These are phyloP conservation scores for Trichoderma virens DNA, from an alignment of 495 filamentous ascomycete species.

Conservation along the genomic window DNA sequence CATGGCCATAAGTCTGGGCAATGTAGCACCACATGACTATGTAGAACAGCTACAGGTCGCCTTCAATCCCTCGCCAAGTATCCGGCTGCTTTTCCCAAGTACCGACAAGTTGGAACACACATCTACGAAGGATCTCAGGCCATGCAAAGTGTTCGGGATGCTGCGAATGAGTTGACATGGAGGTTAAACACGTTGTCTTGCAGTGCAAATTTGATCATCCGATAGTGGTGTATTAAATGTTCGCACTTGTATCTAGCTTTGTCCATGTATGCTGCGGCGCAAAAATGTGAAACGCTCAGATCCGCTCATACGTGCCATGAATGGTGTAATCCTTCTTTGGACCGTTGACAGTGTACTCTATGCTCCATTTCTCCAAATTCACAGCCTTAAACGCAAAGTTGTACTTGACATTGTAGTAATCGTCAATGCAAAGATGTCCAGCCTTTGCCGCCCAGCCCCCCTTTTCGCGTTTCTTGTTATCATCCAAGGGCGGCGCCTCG, in stretches of 20 bases:
- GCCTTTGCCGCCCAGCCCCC: slow-evolving; percentile 48
- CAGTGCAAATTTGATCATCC: too few relatives aligned
- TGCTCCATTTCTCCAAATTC: slow-evolving; percentile 44
- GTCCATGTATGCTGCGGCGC: background rate
- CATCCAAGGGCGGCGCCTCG: slow-evolving; percentile 15
- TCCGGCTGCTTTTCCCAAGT: too few relatives aligned
- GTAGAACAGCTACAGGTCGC: too few relatives aligned
- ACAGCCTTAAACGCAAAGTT: slow-evolving; percentile 50
- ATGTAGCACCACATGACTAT: too few relatives aligned
- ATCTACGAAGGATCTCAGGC: background rate
- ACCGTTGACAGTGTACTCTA: slow-evolving; percentile 55
- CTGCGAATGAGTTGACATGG: background rate
- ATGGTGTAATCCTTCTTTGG: slow-evolving; percentile 63
- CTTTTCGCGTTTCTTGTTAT: background rate
- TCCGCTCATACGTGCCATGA: slow-evolving; percentile 38
- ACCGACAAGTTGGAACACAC: background rate
- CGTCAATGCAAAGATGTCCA: slow-evolving; percentile 54
- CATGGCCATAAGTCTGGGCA: too few relatives aligned
- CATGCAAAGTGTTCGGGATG: background rate
- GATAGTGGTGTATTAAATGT: background rate
- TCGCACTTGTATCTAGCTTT: background rate
- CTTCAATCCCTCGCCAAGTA: too few relatives aligned
- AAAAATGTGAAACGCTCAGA: background rate
- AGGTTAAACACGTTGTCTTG: too few relatives aligned
- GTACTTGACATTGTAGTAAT: slow-evolving; percentile 57